Base-by-base conservation (phyloP, 192 early-diverging fungal species). In the Chytriomyces hyalinus region DNA sequence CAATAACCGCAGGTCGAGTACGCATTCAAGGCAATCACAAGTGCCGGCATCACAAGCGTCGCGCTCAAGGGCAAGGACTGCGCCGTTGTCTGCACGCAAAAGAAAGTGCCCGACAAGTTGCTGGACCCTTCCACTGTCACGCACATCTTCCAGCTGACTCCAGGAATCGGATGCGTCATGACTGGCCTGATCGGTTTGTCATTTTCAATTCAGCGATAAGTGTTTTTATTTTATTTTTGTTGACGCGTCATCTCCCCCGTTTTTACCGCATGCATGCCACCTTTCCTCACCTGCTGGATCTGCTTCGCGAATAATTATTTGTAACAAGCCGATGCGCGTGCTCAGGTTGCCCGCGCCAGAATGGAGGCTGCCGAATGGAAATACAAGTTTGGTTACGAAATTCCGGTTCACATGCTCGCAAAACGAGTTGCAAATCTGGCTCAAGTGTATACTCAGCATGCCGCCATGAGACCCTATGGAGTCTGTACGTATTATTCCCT, bases 1-100 rank as follows among this genome's bases (percentile, higher is more conserved):
- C 17, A 80, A 80, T 26, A 50, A 50, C 9, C 46, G 15, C 62
- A 76, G 59, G 67, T 86, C 97, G 98, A 99, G 82, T 99, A 99
- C 87, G 97, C 98, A 49, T 99, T 98, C 87, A 99, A 99, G 85
- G 98, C 98, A n/a, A 99, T 99, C 78, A 92, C 96, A 46, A 98
- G 97, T 82, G 90, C 94, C 26, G 97, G 96, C 57, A 85, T 97
- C 78, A 99, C 98, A 6, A 94, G 95, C 59, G 91, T 99, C 49
- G 97, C 95, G 61, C 91, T 99, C 49, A 91, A 96, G 68, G 98
- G 98, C 62, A 93, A 97, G 81, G 96, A 98, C 86, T 91, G 92
- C 78, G 94, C 92, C 49, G 97, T 99, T 47, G 90, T 99, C 60
- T 94, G 93, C 69, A 97, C 96, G 45, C 98, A 99, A 78, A 97